These are phyloP conservation scores for Microcos paniculata DNA, from an alignment of 345 rosid genomes.

Conservation along the genomic window DNA sequence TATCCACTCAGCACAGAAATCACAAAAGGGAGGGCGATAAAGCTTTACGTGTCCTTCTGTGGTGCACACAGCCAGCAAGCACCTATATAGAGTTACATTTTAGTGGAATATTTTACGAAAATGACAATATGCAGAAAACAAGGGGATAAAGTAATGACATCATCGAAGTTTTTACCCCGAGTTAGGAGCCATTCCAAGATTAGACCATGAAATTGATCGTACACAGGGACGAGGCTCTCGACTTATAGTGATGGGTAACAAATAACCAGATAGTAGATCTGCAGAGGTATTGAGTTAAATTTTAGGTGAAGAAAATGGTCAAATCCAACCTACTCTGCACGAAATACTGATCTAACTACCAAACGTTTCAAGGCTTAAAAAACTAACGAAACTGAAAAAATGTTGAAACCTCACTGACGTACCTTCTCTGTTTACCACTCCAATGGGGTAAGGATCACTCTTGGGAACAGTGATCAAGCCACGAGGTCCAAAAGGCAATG, in stretches of 20 bases:
- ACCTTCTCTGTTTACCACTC: constrained; percentile 66
- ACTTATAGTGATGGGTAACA: constrained; percentile 64
- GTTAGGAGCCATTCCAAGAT: constrained; percentile 83
- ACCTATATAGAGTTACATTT: constrained; percentile 39
- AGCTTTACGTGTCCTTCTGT: constrained; percentile 80
- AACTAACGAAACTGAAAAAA: background rate
- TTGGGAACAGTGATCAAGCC: constrained; percentile 66
- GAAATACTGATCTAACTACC: background rate
- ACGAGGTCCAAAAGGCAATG: constrained; percentile 75
- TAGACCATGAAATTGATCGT: constrained; percentile 92
- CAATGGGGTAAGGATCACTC: constrained; percentile 60
- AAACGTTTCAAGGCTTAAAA: background rate
- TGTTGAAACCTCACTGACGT: background rate
- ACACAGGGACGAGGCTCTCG: constrained; percentile 69
- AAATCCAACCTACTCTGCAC: background rate
- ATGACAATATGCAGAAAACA: background rate
- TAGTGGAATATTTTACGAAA: background rate
- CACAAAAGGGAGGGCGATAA: constrained; percentile 77
- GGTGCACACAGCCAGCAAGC: constrained; percentile 87
- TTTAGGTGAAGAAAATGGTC: background rate
- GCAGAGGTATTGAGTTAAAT: constrained; percentile 1
- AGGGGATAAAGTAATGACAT: background rate
- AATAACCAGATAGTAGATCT: constrained; percentile 62
- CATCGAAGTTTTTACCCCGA: constrained; percentile 48
- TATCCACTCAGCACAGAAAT: constrained; percentile 91